These are phyloP conservation scores for Xerocomus brunneocitrinus DNA, from an alignment of 768 basidiomycete genomes.

Conservation along the genomic window DNA sequence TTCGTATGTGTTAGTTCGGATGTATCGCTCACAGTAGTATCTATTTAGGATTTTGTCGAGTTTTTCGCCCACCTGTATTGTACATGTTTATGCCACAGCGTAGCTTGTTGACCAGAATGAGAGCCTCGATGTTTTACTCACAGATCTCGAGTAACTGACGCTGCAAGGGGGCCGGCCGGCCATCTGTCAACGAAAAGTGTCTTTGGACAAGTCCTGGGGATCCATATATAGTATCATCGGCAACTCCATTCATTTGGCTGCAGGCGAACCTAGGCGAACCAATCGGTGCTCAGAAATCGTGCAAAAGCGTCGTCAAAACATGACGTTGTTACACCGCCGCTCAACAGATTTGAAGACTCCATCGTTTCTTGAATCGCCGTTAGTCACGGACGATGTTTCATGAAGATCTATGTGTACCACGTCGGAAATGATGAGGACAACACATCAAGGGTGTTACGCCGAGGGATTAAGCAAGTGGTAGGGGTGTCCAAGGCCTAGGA, in stretches of 20 bases:
- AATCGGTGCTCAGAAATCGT: no score
- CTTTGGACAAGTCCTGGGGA: no score
- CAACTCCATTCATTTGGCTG: no score
- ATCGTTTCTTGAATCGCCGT: background rate
- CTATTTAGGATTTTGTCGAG: slow-evolving; percentile 12
- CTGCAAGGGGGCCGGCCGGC: no score
- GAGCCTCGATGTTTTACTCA: background rate
- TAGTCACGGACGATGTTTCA: background rate
- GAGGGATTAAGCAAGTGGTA: background rate
- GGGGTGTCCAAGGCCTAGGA: background rate
- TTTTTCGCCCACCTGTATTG: slow-evolving; percentile 2
- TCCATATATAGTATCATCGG: no score
- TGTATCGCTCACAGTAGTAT: slow-evolving; percentile 7
- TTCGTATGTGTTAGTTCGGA: background rate
- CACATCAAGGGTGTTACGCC: background rate
- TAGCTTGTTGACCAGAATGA: background rate
- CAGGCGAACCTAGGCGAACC: no score
- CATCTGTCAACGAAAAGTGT: no score
- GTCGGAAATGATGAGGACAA: background rate
- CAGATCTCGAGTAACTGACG: background rate
- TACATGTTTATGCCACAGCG: background rate
- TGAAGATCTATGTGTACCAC: background rate
- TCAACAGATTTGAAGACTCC: background rate
- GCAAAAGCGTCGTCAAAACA: no score
- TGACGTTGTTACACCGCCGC: no score